Base-by-base conservation (phyloP, 2,329 filamentous ascomycete genomes). In the Alternaria brassicicola region DNA sequence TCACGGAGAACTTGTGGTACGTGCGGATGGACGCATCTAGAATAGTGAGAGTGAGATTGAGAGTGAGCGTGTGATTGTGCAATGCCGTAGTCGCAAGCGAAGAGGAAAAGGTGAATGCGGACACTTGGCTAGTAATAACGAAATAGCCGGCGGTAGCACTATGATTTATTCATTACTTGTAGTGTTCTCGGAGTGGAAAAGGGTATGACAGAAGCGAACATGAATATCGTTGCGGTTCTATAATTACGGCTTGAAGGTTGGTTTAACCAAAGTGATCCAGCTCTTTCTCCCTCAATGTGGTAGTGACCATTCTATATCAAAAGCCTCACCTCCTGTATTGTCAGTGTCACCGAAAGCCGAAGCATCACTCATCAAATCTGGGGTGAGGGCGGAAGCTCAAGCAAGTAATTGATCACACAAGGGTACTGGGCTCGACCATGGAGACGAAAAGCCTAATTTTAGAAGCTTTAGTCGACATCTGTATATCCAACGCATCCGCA, bases 101-200 rank as follows among this genome's bases (percentile, higher is more conserved):
- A 19, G 17, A 6, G 17, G 42, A 19, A 17, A 36, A 36, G n/a
- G n/a, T n/a, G 33, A 21, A 46, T 4, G 42, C 42, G 17, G 13
- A 13, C 21, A 41, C 38, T 23, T 41, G 7, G n/a, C 10, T 15
- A 2, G n/a, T 10, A 31, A 46, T 8, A 12, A 28, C 42, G 3
- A 21, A 6, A 13, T 31, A 13, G 5, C 30, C 2, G 2, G 42
- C 19, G 26, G 21, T 26, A 12, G 41, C 17, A 28, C 6, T 4
- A 43, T 25, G 0, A 1, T 19, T 12, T 28, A 9, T 39, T 5
- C 0, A n/a, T 2, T 15, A n/a, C 13, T 33, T n/a, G 31, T n/a
- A n/a, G 31, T 26, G 3, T 26, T 7, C 25, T 4, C 25, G 3
- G 25, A 4, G 25, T 26, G 8, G 25, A 26, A 1, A 26, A 26